A percentile compares a stretch with the other conserved stretches of the same genome.
Evolutionary conservation across 176 grass and related monocot genomes (phyloP).

Genomic region (Aegilops speltoides): DNA sequence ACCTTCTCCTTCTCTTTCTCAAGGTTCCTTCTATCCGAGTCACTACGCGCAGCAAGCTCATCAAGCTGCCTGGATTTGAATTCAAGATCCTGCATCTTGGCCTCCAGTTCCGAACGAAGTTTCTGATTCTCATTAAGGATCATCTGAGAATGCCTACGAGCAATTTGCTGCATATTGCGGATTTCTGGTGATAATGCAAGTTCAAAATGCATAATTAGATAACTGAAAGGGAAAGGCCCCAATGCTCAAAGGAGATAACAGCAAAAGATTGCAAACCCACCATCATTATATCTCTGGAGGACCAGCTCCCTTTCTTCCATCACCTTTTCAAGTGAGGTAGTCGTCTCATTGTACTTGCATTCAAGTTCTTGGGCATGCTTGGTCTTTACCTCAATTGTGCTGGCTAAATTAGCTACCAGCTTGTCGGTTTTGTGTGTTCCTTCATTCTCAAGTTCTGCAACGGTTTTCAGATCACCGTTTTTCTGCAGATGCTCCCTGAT

Average conservation of each 20-base stretch:
- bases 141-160: constrained; percentile 55
- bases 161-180: constrained; percentile 53
- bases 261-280: constrained; percentile 9
- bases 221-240: neutral
- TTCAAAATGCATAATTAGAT: neutral
- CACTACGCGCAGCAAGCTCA: neutral
- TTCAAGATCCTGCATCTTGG: constrained; percentile 53
- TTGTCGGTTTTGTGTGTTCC: constrained; percentile 45
- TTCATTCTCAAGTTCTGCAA: constrained; percentile 45
- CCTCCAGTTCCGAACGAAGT: constrained; percentile 44
- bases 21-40: constrained; percentile 20
- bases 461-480: constrained; percentile 47
- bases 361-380: constrained; percentile 42
- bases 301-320: constrained; percentile 58
- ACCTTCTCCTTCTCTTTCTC: constrained; percentile 23
- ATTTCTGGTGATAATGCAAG: constrained; percentile 44
- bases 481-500: constrained; percentile 38
- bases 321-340: constrained; percentile 42
- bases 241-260: neutral
- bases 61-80: constrained; percentile 3
- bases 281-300: constrained; percentile 36
- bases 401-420: constrained; percentile 44
- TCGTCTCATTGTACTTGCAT: constrained; percentile 46
- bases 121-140: constrained; percentile 58
- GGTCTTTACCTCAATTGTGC: constrained; percentile 38